phyloP scores from a whole-genome alignment of 257 asterid species.

The Dorcoceras hygrometricum region DNA sequence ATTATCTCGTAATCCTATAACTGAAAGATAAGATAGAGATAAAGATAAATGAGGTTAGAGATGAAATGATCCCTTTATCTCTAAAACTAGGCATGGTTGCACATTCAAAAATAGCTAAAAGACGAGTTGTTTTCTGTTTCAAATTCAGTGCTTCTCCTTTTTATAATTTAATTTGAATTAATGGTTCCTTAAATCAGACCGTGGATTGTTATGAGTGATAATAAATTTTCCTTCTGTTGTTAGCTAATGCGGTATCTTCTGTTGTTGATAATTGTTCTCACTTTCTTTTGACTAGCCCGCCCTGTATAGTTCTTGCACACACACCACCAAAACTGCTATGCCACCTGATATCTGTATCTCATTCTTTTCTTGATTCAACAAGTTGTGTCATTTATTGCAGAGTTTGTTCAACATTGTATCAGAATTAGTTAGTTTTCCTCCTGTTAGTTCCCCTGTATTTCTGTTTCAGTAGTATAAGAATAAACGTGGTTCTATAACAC shows the following conservation, averaged over 20 bases:
- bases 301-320: background rate
- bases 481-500: no score
- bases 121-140: slow-evolving; percentile 8
- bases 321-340: background rate
- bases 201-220: slow-evolving; percentile 3
- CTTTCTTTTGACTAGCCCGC: background rate
- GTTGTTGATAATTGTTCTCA: background rate
- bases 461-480: no score
- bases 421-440: no score
- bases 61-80: no score
- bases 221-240: background rate
- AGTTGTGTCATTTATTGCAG: background rate
- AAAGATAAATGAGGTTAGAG: no score
- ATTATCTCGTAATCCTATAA: no score
- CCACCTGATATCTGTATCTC: background rate
- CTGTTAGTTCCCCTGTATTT: no score
- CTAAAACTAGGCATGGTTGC: slow-evolving; percentile 10
- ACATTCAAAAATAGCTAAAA: slow-evolving; percentile 7
- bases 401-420: background rate
- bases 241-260: background rate
- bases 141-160: slow-evolving; percentile 9
- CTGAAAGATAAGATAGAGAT: no score
- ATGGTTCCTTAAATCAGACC: slow-evolving; percentile 7
- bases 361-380: background rate
- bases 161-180: background rate